Percentiles rank a stretch among this genome's conserved stretches.
These are phyloP conservation scores for Acacia concinna DNA, from an alignment of 331 rosid species.

Conservation along the genomic window DNA sequence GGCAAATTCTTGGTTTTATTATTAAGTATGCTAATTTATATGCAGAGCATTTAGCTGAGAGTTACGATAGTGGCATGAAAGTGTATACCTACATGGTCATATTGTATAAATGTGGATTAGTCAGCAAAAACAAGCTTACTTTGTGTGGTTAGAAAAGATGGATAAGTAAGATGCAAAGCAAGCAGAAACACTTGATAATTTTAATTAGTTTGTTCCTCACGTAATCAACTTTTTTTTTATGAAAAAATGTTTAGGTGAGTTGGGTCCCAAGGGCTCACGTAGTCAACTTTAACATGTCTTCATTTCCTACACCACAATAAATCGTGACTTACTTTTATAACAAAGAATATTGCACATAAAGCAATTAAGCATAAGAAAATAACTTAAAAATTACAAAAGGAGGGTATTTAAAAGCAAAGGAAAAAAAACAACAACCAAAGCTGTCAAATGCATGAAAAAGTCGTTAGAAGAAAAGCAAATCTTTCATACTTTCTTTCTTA, in stretches of 20 bases:
- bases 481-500: background rate
- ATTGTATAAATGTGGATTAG: conserved; percentile 5
- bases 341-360: background rate
- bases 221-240: no score
- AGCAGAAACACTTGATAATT: background rate
- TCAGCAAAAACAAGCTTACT: conserved; percentile 2
- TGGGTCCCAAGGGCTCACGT: no score
- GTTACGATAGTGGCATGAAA: background rate
- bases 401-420: background rate
- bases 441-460: background rate
- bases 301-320: background rate
- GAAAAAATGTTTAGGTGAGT: no score
- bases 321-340: background rate
- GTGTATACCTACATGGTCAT: background rate
- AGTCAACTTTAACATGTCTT: background rate
- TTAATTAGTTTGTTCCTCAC: background rate
- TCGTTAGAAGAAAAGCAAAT: background rate
- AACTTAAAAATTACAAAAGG: background rate
- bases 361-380: background rate
- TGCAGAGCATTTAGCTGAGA: conserved; percentile 2
- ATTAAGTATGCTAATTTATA: conserved; percentile 12
- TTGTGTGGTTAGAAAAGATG: conserved; percentile 19
- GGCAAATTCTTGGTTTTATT: background rate
- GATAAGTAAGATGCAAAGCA: conserved; percentile 18
- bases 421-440: background rate